Evolutionary conservation across 768 basidiomycete genomes (phyloP), one percentile per base, ranked within the genome.

Genomic region (Sarcodon sp.): DNA sequence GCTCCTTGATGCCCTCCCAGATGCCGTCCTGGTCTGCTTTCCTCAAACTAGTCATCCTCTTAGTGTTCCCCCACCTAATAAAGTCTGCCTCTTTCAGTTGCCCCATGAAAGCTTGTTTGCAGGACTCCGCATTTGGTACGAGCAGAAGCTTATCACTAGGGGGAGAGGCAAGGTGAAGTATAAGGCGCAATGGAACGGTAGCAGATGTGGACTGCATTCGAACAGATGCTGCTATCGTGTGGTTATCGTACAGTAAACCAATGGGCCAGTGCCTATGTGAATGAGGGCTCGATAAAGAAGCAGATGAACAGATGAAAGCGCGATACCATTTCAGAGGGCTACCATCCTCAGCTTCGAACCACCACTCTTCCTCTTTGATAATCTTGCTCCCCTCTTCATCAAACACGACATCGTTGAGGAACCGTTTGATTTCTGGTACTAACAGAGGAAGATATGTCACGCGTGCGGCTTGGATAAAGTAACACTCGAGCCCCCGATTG

Each of bases 71-170:
- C 91, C 92, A 98, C 43, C 94, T 75, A 43, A 96, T 80, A 59
- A 96, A 97, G 62, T 99, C 96, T 0, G 90, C 93, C 63, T 99
- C 94, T 59, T 98, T 96, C 39, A 94, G 64, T 60, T 93, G 87
- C 7, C 88, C 89, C 86, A 98, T 92, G 62, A 90, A 99, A 3
- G 87, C 81, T 54, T 87, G 84, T 60, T 93, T 92, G 69, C 90
- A 92, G 6, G 87, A 72, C 45, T 99, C 94, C 16, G 83, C 68
- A 48, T 77, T 79, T 4, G 90, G 83, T 0, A 86, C 74, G 13
- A 92, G 67, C 13, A 93, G 73, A 12, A 97, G 75, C 60, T 85
- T 92, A 51, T 92, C 91, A 6, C 73, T 75, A 4, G 91, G 92
- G 18, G 93, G 87, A 6, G 87, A 83, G 1, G 83, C 83, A 33